Evolutionary conservation across 305 asterid genomes (phyloP), one percentile per base, ranked within the genome.

Genomic region (Solanum hybrid): DNA sequence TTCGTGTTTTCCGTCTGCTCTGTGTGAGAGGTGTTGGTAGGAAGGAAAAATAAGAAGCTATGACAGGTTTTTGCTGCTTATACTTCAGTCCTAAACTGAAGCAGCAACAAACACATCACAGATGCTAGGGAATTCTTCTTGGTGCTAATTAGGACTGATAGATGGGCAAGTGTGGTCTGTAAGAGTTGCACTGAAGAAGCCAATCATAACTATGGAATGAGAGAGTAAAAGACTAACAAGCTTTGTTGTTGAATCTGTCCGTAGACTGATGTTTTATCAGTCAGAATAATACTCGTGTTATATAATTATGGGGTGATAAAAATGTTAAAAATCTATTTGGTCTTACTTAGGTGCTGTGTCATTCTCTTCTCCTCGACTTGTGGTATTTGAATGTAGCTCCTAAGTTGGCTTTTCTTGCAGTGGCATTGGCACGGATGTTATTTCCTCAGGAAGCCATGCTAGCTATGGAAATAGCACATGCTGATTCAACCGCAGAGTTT

Each of bases 401-500:
- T 22, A 87, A 84, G 11, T 17, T 84, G 39, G 10, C 10, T 51
- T 29, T 83, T 51, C 88, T 84, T 51, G 89, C 92, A 97, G 99
- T 97, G 92, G 98, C 98, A 65, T 93, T 97, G 95, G 99, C 99
- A 22, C 94, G 98, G 75, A 88, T 94, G 41, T 87, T 95, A 89
- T 97, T 94, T 89, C 99, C 98, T 14, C 90, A 83, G 33, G 96
- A 97, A 94, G 99, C 99, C 29, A 94, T 89, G 73, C 51, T 97
- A 87, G 98, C 99, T 10, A 97, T 96, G 99, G 95, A 95, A 91
- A 91, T 91, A 91, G 98, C 98, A 79, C 91, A 94, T 79, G 98
- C 97, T 10, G 97, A 94, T 89, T 90, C 95, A 29, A 97, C 98
- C 17, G 90, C 86, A 51, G 97, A 94, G 92, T 97, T 96, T 89